Evolutionary conservation across 1,284 basidiomycete genomes (phyloP), one percentile per base, ranked within the genome.

Genomic region (Malassezia globosa): DNA sequence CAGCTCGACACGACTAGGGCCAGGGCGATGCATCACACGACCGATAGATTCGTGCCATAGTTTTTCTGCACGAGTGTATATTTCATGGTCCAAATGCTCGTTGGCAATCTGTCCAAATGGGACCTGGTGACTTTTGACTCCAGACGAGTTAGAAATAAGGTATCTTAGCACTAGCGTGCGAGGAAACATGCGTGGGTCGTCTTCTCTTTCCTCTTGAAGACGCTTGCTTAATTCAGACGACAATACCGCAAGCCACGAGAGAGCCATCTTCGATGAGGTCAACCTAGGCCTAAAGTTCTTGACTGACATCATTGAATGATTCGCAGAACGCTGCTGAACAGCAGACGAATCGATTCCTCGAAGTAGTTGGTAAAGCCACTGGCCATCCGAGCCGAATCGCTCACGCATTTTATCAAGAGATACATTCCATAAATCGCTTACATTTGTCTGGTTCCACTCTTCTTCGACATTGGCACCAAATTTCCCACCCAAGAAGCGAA

Each of bases 401-500:
- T 74, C 75, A 69, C 88, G 85, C 75, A 92, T 81, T 56, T 88
- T 85, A 14, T 82, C 83, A 81, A 72, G 63, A 7, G 74, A 54
- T 0, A 78, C 73, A 0, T 61, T 63, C 46, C 77, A 70, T 4
- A 69, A 76, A 66, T 96, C 90, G 1, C 82, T 83, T 1, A 96
- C 88, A 1, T 84, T 89, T 10, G 83, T 83, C 6, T 81, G 87
- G 59, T 84, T 83, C 66, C 86, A 96, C 66, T 88, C 84, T 50
- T 82, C 80, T 0, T 86, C 86, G 25, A 99, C 77, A 0, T 87
- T 83, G 40, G 81, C 79, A 1, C 94, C 92, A 0, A 97, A 79
- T 73, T 97, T 97, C 5, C 94, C 92, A 1, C 92, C 92, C 0
- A 99, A 76, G 61, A 87, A 87, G 5, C 94, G 81, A 64, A 99